Evolutionary conservation across 2,329 filamentous ascomycete species (phyloP), one percentile per base, ranked within the genome.

Genomic region (Penicillium sp.): DNA sequence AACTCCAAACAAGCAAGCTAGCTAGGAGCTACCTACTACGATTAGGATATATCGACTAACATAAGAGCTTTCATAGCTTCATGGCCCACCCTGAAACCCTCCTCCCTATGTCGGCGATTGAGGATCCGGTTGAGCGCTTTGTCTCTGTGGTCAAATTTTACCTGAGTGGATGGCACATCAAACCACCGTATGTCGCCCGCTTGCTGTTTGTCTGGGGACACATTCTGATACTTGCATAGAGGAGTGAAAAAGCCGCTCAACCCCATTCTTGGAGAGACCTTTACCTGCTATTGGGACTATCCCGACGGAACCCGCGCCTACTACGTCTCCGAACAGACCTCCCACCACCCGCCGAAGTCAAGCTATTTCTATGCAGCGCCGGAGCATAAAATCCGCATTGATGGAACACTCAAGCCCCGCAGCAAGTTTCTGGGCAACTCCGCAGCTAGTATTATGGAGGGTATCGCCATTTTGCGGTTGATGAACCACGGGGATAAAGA

Each of bases 331-430:
- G 94, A 99, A 77, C 94, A 99, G 77, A 99, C 94, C 1, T 97
- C 93, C 29, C 94, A 99, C 74, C 94, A 99, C 72, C 94, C 94
- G 33, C 94, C 94, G 29, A 99, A 99, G 79, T 97, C 93, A 47
- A 96, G 92, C 77, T 99, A 99, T 80, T 99, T 99, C 76, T 99
- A 96, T 79, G 93, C 96, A 88, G 93, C 91, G 0, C 94, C 94
- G 2, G 87, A 96, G 54, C 91, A 97, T 71, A 81, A 96, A 71
- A 96, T 99, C 66, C 87, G 94, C 56, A 96, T 99, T 68, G 94
- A 99, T 70, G 94, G 94, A 21, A 96, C 91, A 4, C 81, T 99
- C 65, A 97, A 97, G 74, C 94, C 94, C 1, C 86, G 93, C 67
- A 97, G 93, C 77, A 96, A 89, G 71, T 99, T 99, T 70, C 78